These are phyloP conservation scores for Kitagawia praeruptora DNA, from an alignment of 129 eudicot genomes.

Conservation along the genomic window DNA sequence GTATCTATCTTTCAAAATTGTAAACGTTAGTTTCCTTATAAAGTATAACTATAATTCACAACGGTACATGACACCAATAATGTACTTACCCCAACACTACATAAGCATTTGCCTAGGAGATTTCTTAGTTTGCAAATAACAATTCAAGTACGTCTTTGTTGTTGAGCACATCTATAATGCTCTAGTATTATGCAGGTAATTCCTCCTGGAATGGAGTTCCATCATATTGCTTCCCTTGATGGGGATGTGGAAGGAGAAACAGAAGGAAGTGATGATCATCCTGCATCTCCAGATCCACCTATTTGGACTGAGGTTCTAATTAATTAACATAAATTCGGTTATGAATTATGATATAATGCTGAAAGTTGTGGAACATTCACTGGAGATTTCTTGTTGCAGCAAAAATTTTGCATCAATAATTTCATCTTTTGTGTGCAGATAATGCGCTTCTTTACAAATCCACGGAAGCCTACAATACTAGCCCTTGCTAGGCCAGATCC, in stretches of 20 bases:
- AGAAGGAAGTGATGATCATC: constrained; percentile 78
- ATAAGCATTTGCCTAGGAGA: not conserved
- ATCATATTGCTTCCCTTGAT: constrained; percentile 68
- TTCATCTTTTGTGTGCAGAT: constrained; percentile 36
- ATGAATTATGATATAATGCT: not conserved
- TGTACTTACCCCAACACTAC: not conserved
- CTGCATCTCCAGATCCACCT: constrained; percentile 84
- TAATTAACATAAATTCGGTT: not conserved
- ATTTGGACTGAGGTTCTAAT: constrained; percentile 81
- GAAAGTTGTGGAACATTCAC: not conserved
- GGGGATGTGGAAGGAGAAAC: constrained; percentile 86
- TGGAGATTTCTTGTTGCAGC: not conserved
- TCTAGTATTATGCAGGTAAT: constrained; percentile 50
- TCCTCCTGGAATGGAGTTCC: constrained; percentile 99
- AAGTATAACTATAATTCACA: not conserved
- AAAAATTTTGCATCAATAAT: too few relatives aligned
- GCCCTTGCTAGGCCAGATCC: constrained; percentile 99
- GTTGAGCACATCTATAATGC: constrained; percentile 6
- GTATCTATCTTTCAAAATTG: not conserved
- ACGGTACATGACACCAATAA: not conserved
- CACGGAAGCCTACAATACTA: constrained; percentile 91
- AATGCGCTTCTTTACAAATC: constrained; percentile 97
- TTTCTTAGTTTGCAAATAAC: not conserved
- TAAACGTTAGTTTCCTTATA: not conserved
- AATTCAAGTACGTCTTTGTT: not conserved